These are phyloP conservation scores for Blepharisma undulans DNA, from an alignment of 169 alveolate species.

Conservation along the genomic window DNA sequence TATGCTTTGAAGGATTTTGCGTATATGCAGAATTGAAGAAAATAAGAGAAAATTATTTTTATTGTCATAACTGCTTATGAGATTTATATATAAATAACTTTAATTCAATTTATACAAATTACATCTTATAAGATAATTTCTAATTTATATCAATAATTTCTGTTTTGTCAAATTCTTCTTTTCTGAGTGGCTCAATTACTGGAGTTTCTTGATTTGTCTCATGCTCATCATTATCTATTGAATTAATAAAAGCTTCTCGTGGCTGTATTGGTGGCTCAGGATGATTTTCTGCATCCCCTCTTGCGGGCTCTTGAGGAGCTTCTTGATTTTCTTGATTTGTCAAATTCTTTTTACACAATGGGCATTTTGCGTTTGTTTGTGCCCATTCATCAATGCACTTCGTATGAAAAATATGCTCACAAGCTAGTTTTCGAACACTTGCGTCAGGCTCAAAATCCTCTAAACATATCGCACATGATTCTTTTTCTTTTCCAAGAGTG, in stretches of 20 bases:
- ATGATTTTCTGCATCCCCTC: neutral
- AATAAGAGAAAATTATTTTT: no score
- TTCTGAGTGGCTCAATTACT: neutral
- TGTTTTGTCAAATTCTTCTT: neutral
- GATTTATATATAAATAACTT: no score
- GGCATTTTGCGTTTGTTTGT: slow-evolving; percentile 38
- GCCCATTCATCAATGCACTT: slow-evolving; percentile 54
- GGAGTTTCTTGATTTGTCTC: neutral
- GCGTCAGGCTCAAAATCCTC: slow-evolving; percentile 41
- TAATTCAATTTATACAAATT: no score
- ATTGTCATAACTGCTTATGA: no score
- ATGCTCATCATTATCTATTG: neutral
- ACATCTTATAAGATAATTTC: no score
- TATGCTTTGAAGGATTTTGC: no score
- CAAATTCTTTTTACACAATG: slow-evolving; percentile 16
- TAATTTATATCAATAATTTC: neutral
- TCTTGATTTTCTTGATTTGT: neutral
- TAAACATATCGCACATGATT: slow-evolving; percentile 38
- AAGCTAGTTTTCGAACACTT: slow-evolving; percentile 27
- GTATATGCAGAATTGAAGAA: no score
- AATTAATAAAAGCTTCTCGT: neutral
- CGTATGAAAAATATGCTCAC: slow-evolving; percentile 57
- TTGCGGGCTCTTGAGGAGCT: neutral
- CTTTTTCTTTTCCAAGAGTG: slow-evolving; percentile 8
- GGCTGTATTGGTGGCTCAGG: neutral